These are phyloP conservation scores for Calonectria pseudoturangicola DNA, from an alignment of 2,329 filamentous ascomycete species.

Conservation along the genomic window DNA sequence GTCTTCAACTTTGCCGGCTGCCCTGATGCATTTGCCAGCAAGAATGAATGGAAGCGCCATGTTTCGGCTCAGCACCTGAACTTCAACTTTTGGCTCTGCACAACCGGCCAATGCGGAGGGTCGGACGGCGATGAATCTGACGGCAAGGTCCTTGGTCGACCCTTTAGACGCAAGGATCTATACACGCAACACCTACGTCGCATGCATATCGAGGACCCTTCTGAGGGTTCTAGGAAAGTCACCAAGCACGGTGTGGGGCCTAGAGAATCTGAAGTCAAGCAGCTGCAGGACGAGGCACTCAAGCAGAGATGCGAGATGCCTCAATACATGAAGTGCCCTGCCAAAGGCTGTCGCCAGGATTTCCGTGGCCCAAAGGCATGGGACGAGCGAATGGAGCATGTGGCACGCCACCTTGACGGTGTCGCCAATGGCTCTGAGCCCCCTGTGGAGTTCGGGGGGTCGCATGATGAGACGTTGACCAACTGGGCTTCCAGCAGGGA, in stretches of 20 bases:
- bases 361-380: conserved; percentile 81
- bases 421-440: conserved; percentile 56
- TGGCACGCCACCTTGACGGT: conserved; percentile 84
- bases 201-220: conserved; percentile 79
- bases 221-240: conserved; percentile 61
- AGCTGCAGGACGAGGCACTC: conserved; percentile 75
- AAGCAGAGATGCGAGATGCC: conserved; percentile 78
- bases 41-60: conserved; percentile 98
- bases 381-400: conserved; percentile 91
- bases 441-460: conserved; percentile 62
- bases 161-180: conserved; percentile 93
- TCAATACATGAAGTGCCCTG: conserved; percentile 75
- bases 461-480: conserved; percentile 61
- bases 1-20: conserved; percentile 88
- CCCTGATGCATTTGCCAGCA: conserved; percentile 81
- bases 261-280: conserved; percentile 73
- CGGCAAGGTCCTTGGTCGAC: conserved; percentile 71
- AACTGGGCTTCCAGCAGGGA: conserved; percentile 62
- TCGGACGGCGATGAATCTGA: conserved; percentile 51
- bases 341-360: conserved; percentile 72
- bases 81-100: conserved; percentile 84
- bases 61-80: conserved; percentile 87
- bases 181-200: conserved; percentile 91
- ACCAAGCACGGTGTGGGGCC: conserved; percentile 59
- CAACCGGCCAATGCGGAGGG: conserved; percentile 73